Base-by-base conservation (phyloP, 805 yeast species). In the Ogataea corticis region DNA sequence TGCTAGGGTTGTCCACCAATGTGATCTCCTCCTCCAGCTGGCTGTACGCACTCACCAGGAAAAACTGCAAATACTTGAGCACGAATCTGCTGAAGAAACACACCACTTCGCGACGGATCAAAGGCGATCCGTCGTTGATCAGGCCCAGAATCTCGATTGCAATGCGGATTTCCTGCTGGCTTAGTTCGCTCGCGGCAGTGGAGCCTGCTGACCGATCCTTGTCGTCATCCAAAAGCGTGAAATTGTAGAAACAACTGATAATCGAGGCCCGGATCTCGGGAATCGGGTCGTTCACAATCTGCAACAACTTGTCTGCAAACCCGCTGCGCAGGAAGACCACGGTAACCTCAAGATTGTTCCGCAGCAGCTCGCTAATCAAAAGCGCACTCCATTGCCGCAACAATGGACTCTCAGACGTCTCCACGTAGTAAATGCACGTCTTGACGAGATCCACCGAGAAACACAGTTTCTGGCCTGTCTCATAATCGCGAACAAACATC, bases 211-310 rank as follows among this genome's bases (percentile, higher is more conserved):
- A 31, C 5, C 67, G 62, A 5, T 71, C 78, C 1, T 68, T 65
- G 4, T 63, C 61, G 28, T 73, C 80, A 3, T 83, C 79, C 29
- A 86, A 16, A 1, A 56, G 32, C 35, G 63, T 65, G 58, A 83
- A 88, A 31, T 82, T 78, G 3, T 89, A 79, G 39, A 92, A 68
- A 0, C 96, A 86, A 28, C 82, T 69, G 11, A 94, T 68, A 3
- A 88, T 79, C 0, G 97, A 87, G 0, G 97, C 85, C 45, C 98
- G 73, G 1, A 94, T 96, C 63, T 94, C 99, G 0, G 98, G 97
- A 38, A 92, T 89, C 0, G 97, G 96, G 61, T 94, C 98, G 50
- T 77, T 79, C 14, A 90, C 72, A 32, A 87, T 67, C 18, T 70
- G 69, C 27, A 82, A 62, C 23, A 92, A 57, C 52, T 76, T 75